Evolutionary conservation across 257 asterid species (phyloP).

Genomic region (Fraxinus excelsior): DNA sequence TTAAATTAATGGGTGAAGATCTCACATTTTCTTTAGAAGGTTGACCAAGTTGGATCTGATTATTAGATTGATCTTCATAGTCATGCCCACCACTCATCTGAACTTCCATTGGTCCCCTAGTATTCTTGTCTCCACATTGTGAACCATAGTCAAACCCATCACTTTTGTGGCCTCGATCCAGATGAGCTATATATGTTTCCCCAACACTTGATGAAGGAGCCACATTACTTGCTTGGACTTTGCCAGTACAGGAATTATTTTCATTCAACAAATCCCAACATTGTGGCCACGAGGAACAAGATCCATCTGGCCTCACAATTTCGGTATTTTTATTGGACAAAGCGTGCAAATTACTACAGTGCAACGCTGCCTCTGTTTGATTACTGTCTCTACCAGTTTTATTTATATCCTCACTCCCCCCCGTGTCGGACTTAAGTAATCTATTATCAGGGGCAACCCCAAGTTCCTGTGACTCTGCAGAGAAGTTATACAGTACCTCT

Average conservation of each 20-base stretch:
- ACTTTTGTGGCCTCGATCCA: conserved; percentile 28
- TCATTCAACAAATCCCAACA: conserved; percentile 55
- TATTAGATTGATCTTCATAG: conserved; percentile 29
- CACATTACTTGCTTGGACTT: conserved; percentile 29
- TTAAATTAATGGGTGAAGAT: conserved; percentile 37
- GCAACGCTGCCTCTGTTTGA: conserved; percentile 25
- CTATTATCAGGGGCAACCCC: conserved; percentile 17
- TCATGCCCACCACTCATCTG: conserved; percentile 30
- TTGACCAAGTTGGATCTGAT: conserved; percentile 30
- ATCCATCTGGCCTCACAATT: conserved; percentile 39
- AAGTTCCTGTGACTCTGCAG: conserved; percentile 37
- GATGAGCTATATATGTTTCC: conserved; percentile 17
- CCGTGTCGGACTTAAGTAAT: neutral
- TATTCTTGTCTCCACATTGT: conserved; percentile 35
- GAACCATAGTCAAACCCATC: conserved; percentile 32
- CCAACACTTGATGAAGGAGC: conserved; percentile 35
- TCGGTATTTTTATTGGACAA: conserved; percentile 29
- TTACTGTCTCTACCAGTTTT: conserved; percentile 14
- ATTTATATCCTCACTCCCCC: conserved; percentile 18
- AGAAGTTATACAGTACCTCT: conserved; percentile 35
- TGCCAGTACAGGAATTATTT: conserved; percentile 28
- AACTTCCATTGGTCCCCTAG: conserved; percentile 26
- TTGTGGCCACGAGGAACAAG: conserved; percentile 42
- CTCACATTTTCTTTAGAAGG: conserved; percentile 48
- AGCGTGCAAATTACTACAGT: conserved; percentile 17